phyloP scores from a whole-genome alignment of 768 basidiomycete genomes.

The Lactarius hengduanensis region DNA sequence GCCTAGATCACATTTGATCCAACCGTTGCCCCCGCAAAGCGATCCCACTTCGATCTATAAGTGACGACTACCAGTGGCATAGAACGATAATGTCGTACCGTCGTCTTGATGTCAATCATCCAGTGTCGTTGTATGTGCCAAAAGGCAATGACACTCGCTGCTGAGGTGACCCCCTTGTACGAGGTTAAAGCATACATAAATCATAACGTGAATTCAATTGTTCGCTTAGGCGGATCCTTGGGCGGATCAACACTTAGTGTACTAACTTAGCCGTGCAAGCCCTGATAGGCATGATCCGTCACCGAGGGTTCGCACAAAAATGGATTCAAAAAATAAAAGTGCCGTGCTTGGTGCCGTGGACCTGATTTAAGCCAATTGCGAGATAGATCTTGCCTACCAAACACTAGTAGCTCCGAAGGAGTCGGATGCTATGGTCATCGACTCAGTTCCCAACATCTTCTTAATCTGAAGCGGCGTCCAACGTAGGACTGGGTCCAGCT shows the following conservation, averaged over 20 bases:
- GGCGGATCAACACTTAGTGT: constrained; percentile 71
- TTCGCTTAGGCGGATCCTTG: constrained; percentile 82
- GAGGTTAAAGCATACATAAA: no score
- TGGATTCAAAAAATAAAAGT: no score
- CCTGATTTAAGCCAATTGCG: no score
- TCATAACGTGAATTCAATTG: constrained; percentile 65
- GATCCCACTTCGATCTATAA: constrained; percentile 29
- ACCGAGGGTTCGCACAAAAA: neutral
- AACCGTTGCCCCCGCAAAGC: constrained; percentile 72
- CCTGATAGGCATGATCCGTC: constrained; percentile 41
- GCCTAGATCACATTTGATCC: constrained; percentile 85
- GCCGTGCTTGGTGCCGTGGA: no score
- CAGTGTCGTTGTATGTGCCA: constrained; percentile 82
- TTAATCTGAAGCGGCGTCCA: constrained; percentile 41
- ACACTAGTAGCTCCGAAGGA: constrained; percentile 2
- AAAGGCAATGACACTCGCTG: constrained; percentile 65
- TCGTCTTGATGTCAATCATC: constrained; percentile 80
- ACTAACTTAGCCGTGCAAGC: constrained; percentile 59
- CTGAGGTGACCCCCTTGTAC: constrained; percentile 73
- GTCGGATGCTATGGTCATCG: constrained; percentile 16
- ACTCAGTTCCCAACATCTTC: constrained; percentile 40
- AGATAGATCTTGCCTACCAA: neutral
- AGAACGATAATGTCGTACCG: neutral
- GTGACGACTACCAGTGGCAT: neutral
- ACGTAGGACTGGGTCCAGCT: constrained; percentile 10